Conservation (phyloP, 139 green algal genomes). For the Yamagishiella unicocca region DNA sequence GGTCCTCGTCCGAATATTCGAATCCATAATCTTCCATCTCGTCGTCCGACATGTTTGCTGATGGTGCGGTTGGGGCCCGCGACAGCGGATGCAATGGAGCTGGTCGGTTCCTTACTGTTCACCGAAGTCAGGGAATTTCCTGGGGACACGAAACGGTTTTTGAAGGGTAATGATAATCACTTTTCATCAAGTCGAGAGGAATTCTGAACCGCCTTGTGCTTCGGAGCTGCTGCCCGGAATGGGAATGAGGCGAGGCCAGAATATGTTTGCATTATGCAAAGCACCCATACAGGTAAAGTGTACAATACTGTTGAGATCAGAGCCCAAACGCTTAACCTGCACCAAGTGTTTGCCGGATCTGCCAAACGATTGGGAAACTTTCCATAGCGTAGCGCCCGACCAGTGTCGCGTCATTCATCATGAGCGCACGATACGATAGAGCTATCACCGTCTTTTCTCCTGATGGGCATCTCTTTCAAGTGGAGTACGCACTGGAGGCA, state of each 20-base stretch:
- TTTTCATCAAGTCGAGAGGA: background rate
- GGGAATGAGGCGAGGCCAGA: background rate
- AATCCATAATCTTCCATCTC: conserved; percentile 96
- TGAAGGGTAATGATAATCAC: background rate
- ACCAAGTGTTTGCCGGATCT: background rate
- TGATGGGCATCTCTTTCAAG: conserved; percentile 96
- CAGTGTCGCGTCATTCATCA: background rate
- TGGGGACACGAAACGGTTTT: background rate
- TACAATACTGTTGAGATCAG: no score
- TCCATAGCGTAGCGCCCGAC: no score
- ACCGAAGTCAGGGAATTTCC: background rate
- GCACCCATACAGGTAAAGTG: no score
- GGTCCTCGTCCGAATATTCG: conserved; percentile 98
- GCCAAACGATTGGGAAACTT: background rate
- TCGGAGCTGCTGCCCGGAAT: background rate
- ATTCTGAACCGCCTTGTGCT: background rate
- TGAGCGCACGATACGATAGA: conserved; percentile 87
- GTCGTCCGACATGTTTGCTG: conserved; percentile 66
- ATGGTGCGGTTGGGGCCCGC: background rate
- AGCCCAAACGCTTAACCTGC: background rate
- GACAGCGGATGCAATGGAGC: background rate
- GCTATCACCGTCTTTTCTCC: conserved; percentile 99
- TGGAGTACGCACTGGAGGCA: conserved; percentile 98
- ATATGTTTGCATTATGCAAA: no score
- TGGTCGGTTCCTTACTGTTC: background rate